A percentile compares a stretch with the other conserved stretches of the same genome.
phyloP scores from a whole-genome alignment of 257 asterid species.

The Nicotiana otophora region DNA sequence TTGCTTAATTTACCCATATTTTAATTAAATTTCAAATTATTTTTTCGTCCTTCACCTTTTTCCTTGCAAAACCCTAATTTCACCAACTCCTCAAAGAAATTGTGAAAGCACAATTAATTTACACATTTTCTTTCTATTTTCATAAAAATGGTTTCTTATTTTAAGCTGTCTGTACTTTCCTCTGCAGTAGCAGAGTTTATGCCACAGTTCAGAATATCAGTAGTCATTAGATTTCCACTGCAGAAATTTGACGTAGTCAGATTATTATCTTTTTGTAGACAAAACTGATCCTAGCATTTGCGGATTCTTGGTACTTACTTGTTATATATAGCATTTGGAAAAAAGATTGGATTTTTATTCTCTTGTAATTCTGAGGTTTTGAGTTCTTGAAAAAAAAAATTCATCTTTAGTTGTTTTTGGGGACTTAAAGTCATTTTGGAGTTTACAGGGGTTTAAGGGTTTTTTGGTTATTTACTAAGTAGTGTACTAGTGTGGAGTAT shows the following conservation, averaged over 20 bases:
- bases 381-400: background rate
- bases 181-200: constrained; percentile 41
- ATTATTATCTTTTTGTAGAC: constrained; percentile 38
- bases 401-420: background rate
- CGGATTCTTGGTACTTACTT: constrained; percentile 24
- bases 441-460: constrained; percentile 26
- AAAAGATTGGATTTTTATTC: constrained; percentile 11
- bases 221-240: constrained; percentile 25
- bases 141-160: constrained; percentile 16
- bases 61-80: constrained; percentile 56
- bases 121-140: constrained; percentile 17
- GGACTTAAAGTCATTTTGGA: background rate
- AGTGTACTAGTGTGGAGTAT: constrained; percentile 19
- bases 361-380: background rate
- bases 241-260: constrained; percentile 29
- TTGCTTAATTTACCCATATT: constrained; percentile 28
- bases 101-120: constrained; percentile 17
- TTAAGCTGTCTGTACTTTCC: constrained; percentile 28
- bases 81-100: constrained; percentile 25
- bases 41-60: constrained; percentile 28
- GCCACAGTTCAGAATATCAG: constrained; percentile 26
- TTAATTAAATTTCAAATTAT: constrained; percentile 30
- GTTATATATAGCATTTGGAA: background rate
- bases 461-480: constrained; percentile 12
- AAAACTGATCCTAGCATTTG: constrained; percentile 23